Evolutionary conservation across 768 basidiomycete species (phyloP), one percentile per base, ranked within the genome.

Genomic region (Kwoniella dejecticola): DNA sequence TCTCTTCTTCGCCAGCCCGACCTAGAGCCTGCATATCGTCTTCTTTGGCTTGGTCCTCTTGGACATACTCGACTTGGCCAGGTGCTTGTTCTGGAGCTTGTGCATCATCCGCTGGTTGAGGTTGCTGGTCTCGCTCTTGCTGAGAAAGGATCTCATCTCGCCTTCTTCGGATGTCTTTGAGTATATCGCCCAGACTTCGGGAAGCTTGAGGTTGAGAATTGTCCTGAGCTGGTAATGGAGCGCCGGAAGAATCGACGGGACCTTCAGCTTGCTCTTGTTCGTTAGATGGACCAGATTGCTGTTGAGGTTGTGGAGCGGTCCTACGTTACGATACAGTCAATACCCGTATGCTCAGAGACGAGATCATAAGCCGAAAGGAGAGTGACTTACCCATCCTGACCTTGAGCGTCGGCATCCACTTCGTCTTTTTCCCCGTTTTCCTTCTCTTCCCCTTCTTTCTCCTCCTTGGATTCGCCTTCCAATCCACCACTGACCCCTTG

Each of bases 21-120:
- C 91, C 95, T 21, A 98, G 84, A 0, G 93, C 91, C 78, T 95
- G 91, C 85, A 89, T 89, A 33, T 68, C 71, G 31, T 62, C 66
- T 31, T 88, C 85, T 56, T 88, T 81, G 62, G 85, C 85, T 27
- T 80, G 82, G 48, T 88, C 87, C 38, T 87, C 87, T 1, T 89
- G 83, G 40, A 89, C 79, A 77, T 95, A 91, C 76, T 96, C 90
- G 13, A 96, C 77, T 41, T 81, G 80, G 47, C 73, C 70, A 11
- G 66, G 62, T 12, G 67, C 71, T 67, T 78, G 69, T 11, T 63
- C 49, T 5, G 67, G 44, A 5, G 62, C 63, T n/a, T 67, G 52
- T 26, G 64, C 52, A 33, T 69, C 55, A 58, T 66, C 55, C 10
- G 72, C 71, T 4, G 77, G 54, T 26, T 84, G 81, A 55, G 40